These are phyloP conservation scores for Plasmodium blacklocki DNA, from an alignment of 169 alveolate genomes.

Conservation along the genomic window DNA sequence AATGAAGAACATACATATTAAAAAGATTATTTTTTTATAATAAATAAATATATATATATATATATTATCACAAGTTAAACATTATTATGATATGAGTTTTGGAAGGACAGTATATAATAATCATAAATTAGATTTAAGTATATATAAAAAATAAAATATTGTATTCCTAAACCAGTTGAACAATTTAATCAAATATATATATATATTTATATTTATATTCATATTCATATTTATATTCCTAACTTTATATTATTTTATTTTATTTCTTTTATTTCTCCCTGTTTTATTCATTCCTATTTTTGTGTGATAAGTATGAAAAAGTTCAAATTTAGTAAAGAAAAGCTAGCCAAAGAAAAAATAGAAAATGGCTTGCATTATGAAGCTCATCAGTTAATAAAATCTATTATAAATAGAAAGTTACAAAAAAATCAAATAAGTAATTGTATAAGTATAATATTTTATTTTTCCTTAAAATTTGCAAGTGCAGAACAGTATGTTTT, in stretches of 20 bases:
- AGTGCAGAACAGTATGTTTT: constrained; percentile 54
- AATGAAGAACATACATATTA: no score
- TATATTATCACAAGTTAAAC: no score
- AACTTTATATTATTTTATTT: not conserved
- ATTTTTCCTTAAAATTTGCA: constrained; percentile 52
- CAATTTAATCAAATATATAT: not conserved
- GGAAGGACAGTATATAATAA: no score
- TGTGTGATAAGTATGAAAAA: not conserved
- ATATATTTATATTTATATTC: not conserved
- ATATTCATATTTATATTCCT: not conserved
- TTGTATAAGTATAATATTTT: constrained; percentile 34
- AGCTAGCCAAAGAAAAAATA: constrained; percentile 49
- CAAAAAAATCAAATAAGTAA: constrained; percentile 33
- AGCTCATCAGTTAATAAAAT: constrained; percentile 71
- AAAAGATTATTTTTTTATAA: no score
- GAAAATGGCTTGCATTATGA: constrained; percentile 53
- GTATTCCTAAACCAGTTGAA: no score
- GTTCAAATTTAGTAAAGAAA: constrained; percentile 31
- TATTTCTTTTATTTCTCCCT: not conserved
- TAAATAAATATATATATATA: no score
- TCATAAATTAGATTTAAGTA: no score
- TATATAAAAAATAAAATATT: no score
- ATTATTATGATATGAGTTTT: no score
- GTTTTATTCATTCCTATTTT: not conserved
- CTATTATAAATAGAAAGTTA: constrained; percentile 50